phyloP scores from a whole-genome alignment of 345 rosid genomes.

The Populus nigra region DNA sequence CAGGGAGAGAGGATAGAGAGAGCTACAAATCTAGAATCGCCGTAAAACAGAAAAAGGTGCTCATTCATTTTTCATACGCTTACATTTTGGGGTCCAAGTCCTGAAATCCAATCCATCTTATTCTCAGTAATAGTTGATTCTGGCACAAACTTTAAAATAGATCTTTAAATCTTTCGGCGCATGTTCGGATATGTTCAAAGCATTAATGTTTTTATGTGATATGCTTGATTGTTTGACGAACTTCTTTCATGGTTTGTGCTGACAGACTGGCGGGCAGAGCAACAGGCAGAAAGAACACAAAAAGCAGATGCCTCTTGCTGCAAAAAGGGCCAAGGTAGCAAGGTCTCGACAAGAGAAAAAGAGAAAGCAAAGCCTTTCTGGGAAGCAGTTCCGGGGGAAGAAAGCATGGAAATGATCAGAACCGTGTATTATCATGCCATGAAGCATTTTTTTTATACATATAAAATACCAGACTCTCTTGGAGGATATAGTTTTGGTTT shows the following conservation, averaged over 20 bases:
- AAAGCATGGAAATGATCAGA: slow-evolving; percentile 72
- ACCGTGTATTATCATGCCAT: background rate
- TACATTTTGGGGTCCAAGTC: background rate
- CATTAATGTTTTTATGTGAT: background rate
- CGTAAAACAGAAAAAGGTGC: slow-evolving; percentile 78
- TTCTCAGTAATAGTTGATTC: background rate
- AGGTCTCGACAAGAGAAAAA: slow-evolving; percentile 50
- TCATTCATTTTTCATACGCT: background rate
- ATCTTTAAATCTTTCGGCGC: background rate
- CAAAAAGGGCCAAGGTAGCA: slow-evolving; percentile 57
- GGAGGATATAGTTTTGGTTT: no score
- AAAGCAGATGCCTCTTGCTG: slow-evolving; percentile 83
- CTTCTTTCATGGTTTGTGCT: background rate
- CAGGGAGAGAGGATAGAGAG: slow-evolving; percentile 84
- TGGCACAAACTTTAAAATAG: background rate
- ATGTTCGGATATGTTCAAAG: background rate
- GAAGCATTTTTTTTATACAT: background rate
- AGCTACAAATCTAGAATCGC: slow-evolving; percentile 71
- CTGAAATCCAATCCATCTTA: background rate
- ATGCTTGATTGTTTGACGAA: background rate
- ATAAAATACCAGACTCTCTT: background rate
- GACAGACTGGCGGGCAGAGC: slow-evolving; percentile 77
- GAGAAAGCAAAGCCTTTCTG: slow-evolving; percentile 42
- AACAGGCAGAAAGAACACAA: slow-evolving; percentile 84
- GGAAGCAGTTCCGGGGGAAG: slow-evolving; percentile 80